These are phyloP conservation scores for Diaporthe batatas DNA, from an alignment of 2,329 filamentous ascomycete genomes.

Conservation along the genomic window DNA sequence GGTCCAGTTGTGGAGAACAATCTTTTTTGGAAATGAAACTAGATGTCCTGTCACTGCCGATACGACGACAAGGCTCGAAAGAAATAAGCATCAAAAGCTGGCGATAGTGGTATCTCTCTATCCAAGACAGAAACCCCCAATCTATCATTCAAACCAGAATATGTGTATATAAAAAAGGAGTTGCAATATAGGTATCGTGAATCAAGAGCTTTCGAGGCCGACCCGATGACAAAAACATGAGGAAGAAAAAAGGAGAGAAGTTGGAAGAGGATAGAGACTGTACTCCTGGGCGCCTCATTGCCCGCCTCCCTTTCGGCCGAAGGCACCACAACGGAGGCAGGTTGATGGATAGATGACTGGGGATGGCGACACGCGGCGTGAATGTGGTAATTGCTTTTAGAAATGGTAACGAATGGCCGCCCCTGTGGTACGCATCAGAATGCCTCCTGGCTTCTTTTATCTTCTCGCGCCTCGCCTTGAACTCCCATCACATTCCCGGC, in stretches of 20 bases:
- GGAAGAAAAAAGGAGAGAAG: not conserved
- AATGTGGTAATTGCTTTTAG: not conserved
- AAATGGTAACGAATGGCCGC: slow-evolving; percentile 26
- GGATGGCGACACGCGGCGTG: not conserved
- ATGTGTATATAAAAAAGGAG: not conserved
- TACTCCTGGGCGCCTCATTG: not conserved
- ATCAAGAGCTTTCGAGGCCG: slow-evolving; percentile 21
- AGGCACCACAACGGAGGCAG: not conserved
- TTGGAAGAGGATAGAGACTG: not conserved
- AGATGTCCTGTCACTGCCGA: not conserved
- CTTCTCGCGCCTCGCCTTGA: slow-evolving; percentile 18
- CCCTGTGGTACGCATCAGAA: slow-evolving; percentile 7
- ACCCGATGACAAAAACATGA: slow-evolving; percentile 1
- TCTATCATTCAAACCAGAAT: slow-evolving; percentile 22
- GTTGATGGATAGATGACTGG: not conserved
- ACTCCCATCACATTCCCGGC: slow-evolving; percentile 31
- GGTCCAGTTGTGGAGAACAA: not conserved
- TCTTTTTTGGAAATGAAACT: not conserved
- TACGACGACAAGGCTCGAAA: not conserved
- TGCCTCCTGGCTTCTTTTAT: slow-evolving; percentile 26
- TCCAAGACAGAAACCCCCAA: slow-evolving; percentile 34
- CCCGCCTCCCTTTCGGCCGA: not conserved
- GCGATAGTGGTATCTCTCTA: slow-evolving; percentile 30
- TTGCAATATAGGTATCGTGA: slow-evolving; percentile 37
- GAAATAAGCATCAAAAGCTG: slow-evolving; percentile 3